phyloP scores from a whole-genome alignment of 2,329 filamentous ascomycete species.

The Clonostachys rhizophaga region DNA sequence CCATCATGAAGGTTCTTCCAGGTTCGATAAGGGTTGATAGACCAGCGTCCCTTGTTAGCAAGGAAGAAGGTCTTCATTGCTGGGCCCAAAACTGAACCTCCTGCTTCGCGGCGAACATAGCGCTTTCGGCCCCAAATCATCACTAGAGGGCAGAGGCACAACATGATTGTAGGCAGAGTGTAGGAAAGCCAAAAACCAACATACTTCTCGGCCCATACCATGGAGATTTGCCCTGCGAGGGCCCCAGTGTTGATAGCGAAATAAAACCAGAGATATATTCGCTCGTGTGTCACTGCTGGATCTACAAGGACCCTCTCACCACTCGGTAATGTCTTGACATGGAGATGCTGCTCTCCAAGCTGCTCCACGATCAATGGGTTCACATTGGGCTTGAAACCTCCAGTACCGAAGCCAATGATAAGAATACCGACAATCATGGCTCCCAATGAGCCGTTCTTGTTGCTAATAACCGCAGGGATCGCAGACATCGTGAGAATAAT shows the following conservation, averaged over 20 bases:
- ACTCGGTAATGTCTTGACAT: constrained; percentile 42
- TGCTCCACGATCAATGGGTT: constrained; percentile 65
- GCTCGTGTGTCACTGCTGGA: constrained; percentile 54
- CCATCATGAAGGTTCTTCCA: constrained; percentile 52
- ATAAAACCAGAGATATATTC: constrained; percentile 69
- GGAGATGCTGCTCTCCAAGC: constrained; percentile 48
- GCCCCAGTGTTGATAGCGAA: constrained; percentile 69
- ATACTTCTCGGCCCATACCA: constrained; percentile 71
- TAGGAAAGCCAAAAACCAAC: constrained; percentile 72
- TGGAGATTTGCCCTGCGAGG: constrained; percentile 56
- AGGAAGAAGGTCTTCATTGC: constrained; percentile 55
- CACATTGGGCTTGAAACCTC: constrained; percentile 71
- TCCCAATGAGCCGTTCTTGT: constrained; percentile 49
- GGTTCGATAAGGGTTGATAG: constrained; percentile 57
- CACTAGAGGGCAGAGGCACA: constrained; percentile 58
- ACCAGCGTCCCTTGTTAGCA: constrained; percentile 66
- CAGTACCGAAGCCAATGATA: constrained; percentile 56
- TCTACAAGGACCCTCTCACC: constrained; percentile 64
- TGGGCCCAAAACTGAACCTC: constrained; percentile 65
- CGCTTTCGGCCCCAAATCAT: constrained; percentile 52
- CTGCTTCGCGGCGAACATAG: constrained; percentile 55
- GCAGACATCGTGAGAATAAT: constrained; percentile 62
- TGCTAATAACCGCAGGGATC: constrained; percentile 56
- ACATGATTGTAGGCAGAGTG: constrained; percentile 62
- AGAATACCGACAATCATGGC: constrained; percentile 59